These are phyloP conservation scores for Colletotrichum viniferum DNA, from an alignment of 2,329 filamentous ascomycete genomes.

Conservation along the genomic window DNA sequence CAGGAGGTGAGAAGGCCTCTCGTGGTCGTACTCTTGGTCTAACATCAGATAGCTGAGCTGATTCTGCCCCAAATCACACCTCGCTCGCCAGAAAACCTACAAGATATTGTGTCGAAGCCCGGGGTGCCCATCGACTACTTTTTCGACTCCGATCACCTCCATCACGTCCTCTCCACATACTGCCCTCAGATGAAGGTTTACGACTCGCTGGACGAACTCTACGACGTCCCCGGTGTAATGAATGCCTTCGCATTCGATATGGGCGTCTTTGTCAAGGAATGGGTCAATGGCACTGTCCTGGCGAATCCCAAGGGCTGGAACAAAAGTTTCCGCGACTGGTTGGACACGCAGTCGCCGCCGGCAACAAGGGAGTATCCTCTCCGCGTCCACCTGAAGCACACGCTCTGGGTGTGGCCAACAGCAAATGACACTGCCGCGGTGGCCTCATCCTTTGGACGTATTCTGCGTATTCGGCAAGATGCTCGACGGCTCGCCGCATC, in stretches of 20 bases:
- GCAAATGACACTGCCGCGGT: constrained; percentile 31
- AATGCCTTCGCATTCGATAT: constrained; percentile 28
- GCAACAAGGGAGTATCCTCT: constrained; percentile 33
- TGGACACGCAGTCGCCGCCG: constrained; percentile 30
- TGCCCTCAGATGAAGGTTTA: constrained; percentile 43
- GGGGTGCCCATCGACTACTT: constrained; percentile 36
- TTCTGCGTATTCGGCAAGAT: constrained; percentile 40
- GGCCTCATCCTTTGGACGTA: constrained; percentile 39
- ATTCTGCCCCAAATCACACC: constrained; percentile 39
- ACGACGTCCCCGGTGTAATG: constrained; percentile 32
- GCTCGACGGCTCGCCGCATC: constrained; percentile 36
- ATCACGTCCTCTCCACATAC: constrained; percentile 28
- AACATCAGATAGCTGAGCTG: constrained; percentile 33
- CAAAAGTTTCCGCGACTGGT: constrained; percentile 26
- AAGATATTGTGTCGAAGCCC: background rate
- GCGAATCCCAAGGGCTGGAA: constrained; percentile 23
- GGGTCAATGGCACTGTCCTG: constrained; percentile 30
- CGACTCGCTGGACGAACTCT: constrained; percentile 37
- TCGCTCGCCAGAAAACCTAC: constrained; percentile 35
- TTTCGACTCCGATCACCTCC: constrained; percentile 37
- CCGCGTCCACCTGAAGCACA: constrained; percentile 33
- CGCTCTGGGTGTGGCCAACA: constrained; percentile 35
- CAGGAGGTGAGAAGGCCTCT: constrained; percentile 39
- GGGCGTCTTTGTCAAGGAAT: constrained; percentile 20
- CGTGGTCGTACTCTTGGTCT: constrained; percentile 1